Percentiles rank a stretch among this genome's conserved stretches.
Evolutionary conservation across 441 rosid genomes (phyloP).

Genomic region (Euphorbia schlechtendalii): DNA sequence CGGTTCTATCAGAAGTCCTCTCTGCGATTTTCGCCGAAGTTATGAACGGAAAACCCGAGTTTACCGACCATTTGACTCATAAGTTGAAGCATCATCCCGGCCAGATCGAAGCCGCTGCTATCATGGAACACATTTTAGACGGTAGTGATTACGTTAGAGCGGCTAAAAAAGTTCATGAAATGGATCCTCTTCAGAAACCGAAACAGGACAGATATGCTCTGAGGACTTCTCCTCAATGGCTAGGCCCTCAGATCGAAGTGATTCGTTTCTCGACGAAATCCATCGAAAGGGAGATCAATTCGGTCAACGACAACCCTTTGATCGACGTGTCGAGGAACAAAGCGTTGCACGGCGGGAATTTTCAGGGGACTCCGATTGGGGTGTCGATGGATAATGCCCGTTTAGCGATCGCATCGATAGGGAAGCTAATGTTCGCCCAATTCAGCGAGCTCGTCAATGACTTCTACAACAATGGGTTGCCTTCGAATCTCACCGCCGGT

Average conservation of each 20-base stretch:
- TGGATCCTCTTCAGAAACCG: constrained; percentile 63
- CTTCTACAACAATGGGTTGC: constrained; percentile 79
- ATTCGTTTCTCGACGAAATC: constrained; percentile 56
- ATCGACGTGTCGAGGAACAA: no score
- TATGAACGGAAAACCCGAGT: constrained; percentile 60
- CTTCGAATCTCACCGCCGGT: constrained; percentile 65
- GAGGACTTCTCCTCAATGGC: constrained; percentile 69
- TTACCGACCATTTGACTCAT: constrained; percentile 56
- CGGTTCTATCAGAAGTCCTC: constrained; percentile 36
- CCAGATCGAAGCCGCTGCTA: constrained; percentile 61
- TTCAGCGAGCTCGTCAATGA: constrained; percentile 82
- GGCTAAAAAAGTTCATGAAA: constrained; percentile 49
- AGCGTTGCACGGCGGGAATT: no score
- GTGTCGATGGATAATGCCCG: constrained; percentile 70
- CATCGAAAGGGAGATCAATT: constrained; percentile 64
- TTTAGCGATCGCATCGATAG: constrained; percentile 50
- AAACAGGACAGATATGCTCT: constrained; percentile 68
- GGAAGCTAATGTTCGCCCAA: constrained; percentile 80
- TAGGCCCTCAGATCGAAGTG: constrained; percentile 65
- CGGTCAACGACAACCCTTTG: no score
- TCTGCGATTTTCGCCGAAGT: constrained; percentile 53
- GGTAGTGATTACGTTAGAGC: constrained; percentile 54
- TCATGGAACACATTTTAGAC: constrained; percentile 56
- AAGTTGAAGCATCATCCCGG: constrained; percentile 61
- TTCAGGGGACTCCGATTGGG: constrained; percentile 88